Conservation (phyloP, 192 early-diverging fungal species). For the Rhizophagus sp. region DNA sequence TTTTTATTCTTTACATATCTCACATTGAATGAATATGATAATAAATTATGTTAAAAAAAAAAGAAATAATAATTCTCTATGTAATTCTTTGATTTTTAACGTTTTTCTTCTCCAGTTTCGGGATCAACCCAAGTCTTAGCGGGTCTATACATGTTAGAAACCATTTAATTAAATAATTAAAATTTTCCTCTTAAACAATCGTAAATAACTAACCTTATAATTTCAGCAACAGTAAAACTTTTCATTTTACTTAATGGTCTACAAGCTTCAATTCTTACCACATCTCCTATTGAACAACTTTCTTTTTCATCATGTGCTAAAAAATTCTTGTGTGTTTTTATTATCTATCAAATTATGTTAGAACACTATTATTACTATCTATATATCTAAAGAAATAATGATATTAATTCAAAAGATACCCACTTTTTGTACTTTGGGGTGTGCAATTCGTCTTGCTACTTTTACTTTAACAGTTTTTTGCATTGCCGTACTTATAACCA, state of each 20-base stretch:
- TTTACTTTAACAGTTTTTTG: conserved; percentile 90
- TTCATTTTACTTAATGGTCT: conserved; percentile 85
- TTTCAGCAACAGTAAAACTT: conserved; percentile 85
- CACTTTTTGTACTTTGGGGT: conserved; percentile 88
- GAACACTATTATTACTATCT: neutral
- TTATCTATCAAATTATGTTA: conserved; percentile 52
- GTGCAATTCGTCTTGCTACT: conserved; percentile 72
- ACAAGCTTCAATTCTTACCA: conserved; percentile 90
- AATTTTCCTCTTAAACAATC: neutral
- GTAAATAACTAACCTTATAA: conserved; percentile 46
- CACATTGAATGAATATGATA: too few relatives aligned
- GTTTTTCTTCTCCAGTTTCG: conserved; percentile 9
- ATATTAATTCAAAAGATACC: neutral
- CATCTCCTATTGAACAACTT: conserved; percentile 83
- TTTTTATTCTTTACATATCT: too few relatives aligned
- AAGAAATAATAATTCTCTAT: neutral
- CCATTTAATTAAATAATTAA: neutral
- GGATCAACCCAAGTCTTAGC: conserved; percentile 28
- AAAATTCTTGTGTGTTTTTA: conserved; percentile 83
- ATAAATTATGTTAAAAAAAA: neutral
- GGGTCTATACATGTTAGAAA: conserved; percentile 7
- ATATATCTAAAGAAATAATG: neutral
- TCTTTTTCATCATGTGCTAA: conserved; percentile 85
- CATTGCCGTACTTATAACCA: conserved; percentile 87
- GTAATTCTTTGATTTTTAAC: neutral